Evolutionary conservation across 2,329 filamentous ascomycete species (phyloP).

Genomic region (Colletotrichum lindemuthianum): DNA sequence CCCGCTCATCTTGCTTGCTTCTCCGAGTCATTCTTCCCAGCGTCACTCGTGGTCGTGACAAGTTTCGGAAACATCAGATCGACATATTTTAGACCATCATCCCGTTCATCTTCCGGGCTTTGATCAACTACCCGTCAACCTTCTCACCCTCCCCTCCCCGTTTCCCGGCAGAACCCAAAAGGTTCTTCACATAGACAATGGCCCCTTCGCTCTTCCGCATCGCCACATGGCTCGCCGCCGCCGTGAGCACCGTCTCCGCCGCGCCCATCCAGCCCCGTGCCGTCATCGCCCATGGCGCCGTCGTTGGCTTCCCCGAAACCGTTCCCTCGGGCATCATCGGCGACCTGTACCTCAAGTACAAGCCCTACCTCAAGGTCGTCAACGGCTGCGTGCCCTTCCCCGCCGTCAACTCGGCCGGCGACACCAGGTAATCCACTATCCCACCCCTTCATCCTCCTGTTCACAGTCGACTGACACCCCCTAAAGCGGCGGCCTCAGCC

Average conservation of each 20-base stretch:
- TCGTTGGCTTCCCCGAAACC: conserved; percentile 45
- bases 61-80: conserved; percentile 26
- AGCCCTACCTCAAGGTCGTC: conserved; percentile 53
- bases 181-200: conserved; percentile 14
- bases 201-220: conserved; percentile 34
- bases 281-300: conserved; percentile 45
- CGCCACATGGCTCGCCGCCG: conserved; percentile 34
- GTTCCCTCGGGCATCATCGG: conserved; percentile 44
- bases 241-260: conserved; percentile 31
- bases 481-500: conserved; percentile 42
- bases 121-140: background rate
- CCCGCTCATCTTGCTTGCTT: background rate
- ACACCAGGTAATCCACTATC: conserved; percentile 59
- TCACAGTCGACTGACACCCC: conserved; percentile 6
- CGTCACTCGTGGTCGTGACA: conserved; percentile 17
- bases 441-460: background rate
- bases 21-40: conserved; percentile 14
- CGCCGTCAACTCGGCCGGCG: conserved; percentile 65
- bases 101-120: conserved; percentile 19
- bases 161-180: background rate
- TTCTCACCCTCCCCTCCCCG: background rate
- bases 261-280: conserved; percentile 41
- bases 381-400: conserved; percentile 73
- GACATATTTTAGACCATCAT: conserved; percentile 21
- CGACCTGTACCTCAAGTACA: conserved; percentile 46